Evolutionary conservation across 2,329 filamentous ascomycete species (phyloP).

Genomic region (Chaetomium globosum): DNA sequence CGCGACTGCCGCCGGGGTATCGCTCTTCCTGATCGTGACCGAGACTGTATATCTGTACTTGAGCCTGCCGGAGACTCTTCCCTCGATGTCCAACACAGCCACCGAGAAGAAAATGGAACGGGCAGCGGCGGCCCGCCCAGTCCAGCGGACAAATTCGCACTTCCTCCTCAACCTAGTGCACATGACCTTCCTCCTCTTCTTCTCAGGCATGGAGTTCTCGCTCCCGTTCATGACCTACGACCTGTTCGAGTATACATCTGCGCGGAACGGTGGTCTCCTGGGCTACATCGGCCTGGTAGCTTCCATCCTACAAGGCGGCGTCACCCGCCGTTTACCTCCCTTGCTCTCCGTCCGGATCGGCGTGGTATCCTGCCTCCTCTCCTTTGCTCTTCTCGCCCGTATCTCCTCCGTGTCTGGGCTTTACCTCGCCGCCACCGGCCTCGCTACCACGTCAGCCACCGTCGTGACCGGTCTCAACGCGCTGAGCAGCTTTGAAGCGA

Average conservation of each 20-base stretch:
- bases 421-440: slow-evolving; percentile 78
- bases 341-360: slow-evolving; percentile 78
- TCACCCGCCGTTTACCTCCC: slow-evolving; percentile 82
- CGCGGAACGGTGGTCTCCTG: slow-evolving; percentile 80
- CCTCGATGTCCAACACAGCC: slow-evolving; percentile 52
- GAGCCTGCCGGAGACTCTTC: slow-evolving; percentile 83
- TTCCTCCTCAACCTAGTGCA: slow-evolving; percentile 80
- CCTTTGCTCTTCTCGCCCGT: slow-evolving; percentile 77
- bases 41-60: slow-evolving; percentile 89
- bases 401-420: slow-evolving; percentile 69
- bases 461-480: slow-evolving; percentile 94
- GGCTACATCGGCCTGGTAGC: slow-evolving; percentile 91
- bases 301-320: slow-evolving; percentile 87
- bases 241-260: slow-evolving; percentile 79
- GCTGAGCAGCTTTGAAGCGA: slow-evolving; percentile 85
- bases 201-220: slow-evolving; percentile 97
- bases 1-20: slow-evolving; percentile 86
- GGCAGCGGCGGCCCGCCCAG: slow-evolving; percentile 32
- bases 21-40: slow-evolving; percentile 76
- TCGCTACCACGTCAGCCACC: slow-evolving; percentile 89
- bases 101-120: slow-evolving; percentile 23
- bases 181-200: slow-evolving; percentile 90
- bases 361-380: slow-evolving; percentile 72
- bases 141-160: slow-evolving; percentile 76
- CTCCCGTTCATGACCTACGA: slow-evolving; percentile 97